Evolutionary conservation across 305 asterid species (phyloP), one percentile per base, ranked within the genome.

Genomic region (Fraxinus nigra): DNA sequence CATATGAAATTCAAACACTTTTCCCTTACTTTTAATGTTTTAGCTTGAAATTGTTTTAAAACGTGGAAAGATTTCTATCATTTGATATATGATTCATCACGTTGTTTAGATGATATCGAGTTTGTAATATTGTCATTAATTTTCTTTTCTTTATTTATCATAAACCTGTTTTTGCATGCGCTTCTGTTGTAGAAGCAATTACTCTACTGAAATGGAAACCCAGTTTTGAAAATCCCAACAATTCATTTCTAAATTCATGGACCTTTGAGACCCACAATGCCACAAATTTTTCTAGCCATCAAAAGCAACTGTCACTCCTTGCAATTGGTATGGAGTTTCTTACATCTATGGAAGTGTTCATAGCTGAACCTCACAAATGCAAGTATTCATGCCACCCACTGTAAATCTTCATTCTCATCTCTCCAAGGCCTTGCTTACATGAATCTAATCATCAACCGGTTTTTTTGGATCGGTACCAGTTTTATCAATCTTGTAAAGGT

Each of bases 301-400:
- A 9, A 46, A 43, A 16, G 14, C 56, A 8, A 61, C 38, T 81
- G 8, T 32, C 35, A 40, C 24, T 48, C 78, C 77, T n/a, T 85
- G 86, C 79, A 30, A 33, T 11, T 70, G 86, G 84, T 59, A 30
- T n/a, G 82, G 86, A 3, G 65, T 85, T 43, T 38, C 61, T 6
- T 82, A 84, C 24, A 40, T 46, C 6, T 24, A 40, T 1, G 84
- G 82, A 51, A 11, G 82, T 43, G 72, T 84, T 7, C 65, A 11
- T 59, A 75, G 51, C 9, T 86, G 84, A 86, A 84, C 75, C 80
- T 82, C 56, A 72, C 89, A 24, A 33, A 48, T 32, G 33, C 82
- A 0, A 8, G 8, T 13, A 30, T 86, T 4, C 24, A 13, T 1
- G 81, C 80, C 22, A 76, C 86, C 1, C 72, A 76, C 3, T 2